Base-by-base conservation (phyloP, 345 rosid species). In the Anacardium occidentale region DNA sequence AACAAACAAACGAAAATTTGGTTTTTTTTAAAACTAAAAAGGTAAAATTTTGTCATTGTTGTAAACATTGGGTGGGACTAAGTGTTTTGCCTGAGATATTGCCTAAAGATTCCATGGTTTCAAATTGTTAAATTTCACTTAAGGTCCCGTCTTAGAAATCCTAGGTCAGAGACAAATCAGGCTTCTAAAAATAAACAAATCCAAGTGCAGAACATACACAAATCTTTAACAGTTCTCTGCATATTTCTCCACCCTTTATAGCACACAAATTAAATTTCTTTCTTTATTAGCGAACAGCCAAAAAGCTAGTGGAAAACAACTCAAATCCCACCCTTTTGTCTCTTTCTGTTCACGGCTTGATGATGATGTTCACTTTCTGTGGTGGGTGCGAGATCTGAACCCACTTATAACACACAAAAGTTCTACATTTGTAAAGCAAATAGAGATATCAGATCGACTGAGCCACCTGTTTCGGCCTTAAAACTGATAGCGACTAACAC, bases 251-350 rank as follows among this genome's bases (percentile, higher is more conserved):
- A 13, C 64, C 67, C n/a, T 12, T 25, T 10, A 10, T 42, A 6
- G 37, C 18, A n/a, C 34, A 32, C 32, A 29, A 6, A 20, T 0
- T 29, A 18, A 45, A 5, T 1, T 37, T 37, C 8, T 29, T 44
- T 57, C 57, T 0, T 0, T 40, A 10, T 59, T 44, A n/a, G 21
- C 32, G 32, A 66, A 21, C 4, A 15, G 25, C 6, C 7, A 13
- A 11, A 17, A 21, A 22, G 10, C 5, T 12, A 69, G 77, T 78
- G 81, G 76, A 42, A 54, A 66, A 53, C 82, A 66, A 34, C 70
- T 79, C 82, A 71, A 50, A 62, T 44, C 14, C 66, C 82, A 75
- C 66, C 21, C 25, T 52, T 51, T 22, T 12, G 21, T 50, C 15
- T 71, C 20, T 62, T 15, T 25, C 51, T 34, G 66, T 63, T 53